Evolutionary conservation across 805 yeast species (phyloP).

Genomic region (Metschnikowia lachancei): DNA sequence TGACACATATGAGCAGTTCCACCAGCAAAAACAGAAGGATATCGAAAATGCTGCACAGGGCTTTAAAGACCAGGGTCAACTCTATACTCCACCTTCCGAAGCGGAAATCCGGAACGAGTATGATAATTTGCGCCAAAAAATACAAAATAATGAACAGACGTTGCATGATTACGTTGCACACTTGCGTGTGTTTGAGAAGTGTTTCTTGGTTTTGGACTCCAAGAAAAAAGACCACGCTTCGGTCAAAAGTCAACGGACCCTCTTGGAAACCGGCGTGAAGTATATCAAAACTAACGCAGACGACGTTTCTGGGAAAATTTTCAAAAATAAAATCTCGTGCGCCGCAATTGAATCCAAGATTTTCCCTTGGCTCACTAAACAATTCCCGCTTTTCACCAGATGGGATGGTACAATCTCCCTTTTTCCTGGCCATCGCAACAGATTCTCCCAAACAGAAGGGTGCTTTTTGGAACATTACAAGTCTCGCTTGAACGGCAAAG

Average conservation of each 20-base stretch:
- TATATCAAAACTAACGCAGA: neutral
- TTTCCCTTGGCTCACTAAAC: conserved; percentile 16
- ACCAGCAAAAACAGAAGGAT: conserved; percentile 23
- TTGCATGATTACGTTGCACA: conserved; percentile 45
- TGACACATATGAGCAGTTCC: conserved; percentile 22
- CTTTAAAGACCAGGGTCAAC: conserved; percentile 17
- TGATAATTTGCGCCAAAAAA: conserved; percentile 24
- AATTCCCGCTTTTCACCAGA: conserved; percentile 14
- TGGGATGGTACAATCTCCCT: conserved; percentile 8
- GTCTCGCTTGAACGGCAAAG: conserved; percentile 31
- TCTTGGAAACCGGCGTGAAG: conserved; percentile 4
- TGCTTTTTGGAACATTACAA: conserved; percentile 27
- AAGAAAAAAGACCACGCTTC: neutral
- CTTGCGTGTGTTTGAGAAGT: conserved; percentile 45
- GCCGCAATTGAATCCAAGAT: conserved; percentile 10
- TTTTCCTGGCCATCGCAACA: conserved; percentile 9
- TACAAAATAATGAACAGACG: conserved; percentile 30
- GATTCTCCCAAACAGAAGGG: neutral
- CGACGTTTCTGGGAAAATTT: too few relatives aligned
- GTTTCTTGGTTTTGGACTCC: conserved; percentile 29
- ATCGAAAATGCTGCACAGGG: conserved; percentile 11
- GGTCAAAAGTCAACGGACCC: conserved; percentile 7
- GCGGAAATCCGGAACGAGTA: conserved; percentile 34
- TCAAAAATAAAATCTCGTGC: neutral
- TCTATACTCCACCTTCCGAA: conserved; percentile 23